phyloP scores from a whole-genome alignment of 2,329 filamentous ascomycete genomes.

The Fusarium continuum region DNA sequence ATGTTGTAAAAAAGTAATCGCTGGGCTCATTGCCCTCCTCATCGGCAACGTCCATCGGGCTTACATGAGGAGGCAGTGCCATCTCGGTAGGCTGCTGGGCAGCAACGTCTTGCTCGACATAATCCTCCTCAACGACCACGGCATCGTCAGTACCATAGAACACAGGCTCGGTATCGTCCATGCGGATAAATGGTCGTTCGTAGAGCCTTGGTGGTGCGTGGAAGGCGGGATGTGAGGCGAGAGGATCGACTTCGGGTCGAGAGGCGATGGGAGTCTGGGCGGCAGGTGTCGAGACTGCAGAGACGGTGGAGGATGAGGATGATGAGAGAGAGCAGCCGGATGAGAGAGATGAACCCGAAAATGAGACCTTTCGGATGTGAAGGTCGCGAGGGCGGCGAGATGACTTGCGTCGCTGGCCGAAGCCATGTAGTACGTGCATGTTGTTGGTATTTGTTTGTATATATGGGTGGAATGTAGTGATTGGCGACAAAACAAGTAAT shows the following conservation, averaged over 20 bases:
- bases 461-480: neutral
- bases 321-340: constrained; percentile 50
- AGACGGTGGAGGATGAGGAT: constrained; percentile 47
- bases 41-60: constrained; percentile 38
- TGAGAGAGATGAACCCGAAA: constrained; percentile 52
- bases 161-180: constrained; percentile 42
- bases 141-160: constrained; percentile 40
- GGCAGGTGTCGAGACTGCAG: constrained; percentile 26
- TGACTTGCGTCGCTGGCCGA: constrained; percentile 50
- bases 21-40: constrained; percentile 40
- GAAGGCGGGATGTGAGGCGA: constrained; percentile 48
- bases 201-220: constrained; percentile 51
- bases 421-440: constrained; percentile 52
- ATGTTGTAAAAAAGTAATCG: constrained; percentile 49
- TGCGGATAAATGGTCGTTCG: constrained; percentile 48
- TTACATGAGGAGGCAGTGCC: constrained; percentile 45
- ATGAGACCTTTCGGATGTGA: constrained; percentile 54
- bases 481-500: neutral
- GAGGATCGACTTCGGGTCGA: constrained; percentile 46
- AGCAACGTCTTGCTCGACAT: constrained; percentile 41
- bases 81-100: constrained; percentile 42
- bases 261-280: constrained; percentile 40
- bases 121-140: constrained; percentile 38
- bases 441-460: constrained; percentile 22
- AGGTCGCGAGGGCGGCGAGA: constrained; percentile 49